These are phyloP conservation scores for Fomitopsis serialis DNA, from an alignment of 768 basidiomycete species.

Conservation along the genomic window DNA sequence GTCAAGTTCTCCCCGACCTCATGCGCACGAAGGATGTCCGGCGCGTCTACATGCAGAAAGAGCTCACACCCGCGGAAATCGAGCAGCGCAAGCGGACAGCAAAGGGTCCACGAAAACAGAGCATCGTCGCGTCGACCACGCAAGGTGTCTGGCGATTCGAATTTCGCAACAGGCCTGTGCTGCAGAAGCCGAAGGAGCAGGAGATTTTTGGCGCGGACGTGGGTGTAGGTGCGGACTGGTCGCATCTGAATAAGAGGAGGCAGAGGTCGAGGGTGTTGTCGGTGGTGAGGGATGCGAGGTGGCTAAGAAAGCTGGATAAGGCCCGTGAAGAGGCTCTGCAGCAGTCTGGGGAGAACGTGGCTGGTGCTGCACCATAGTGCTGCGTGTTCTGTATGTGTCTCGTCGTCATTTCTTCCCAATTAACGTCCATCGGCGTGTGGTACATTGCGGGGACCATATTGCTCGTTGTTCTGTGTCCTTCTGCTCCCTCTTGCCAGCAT, in stretches of 20 bases:
- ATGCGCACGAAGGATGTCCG: slow-evolving; percentile 36
- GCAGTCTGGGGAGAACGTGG: background rate
- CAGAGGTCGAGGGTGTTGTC: slow-evolving; percentile 40
- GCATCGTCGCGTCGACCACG: slow-evolving; percentile 15
- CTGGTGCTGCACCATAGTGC: background rate
- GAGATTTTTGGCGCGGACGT: slow-evolving; percentile 32
- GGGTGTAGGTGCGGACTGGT: slow-evolving; percentile 45
- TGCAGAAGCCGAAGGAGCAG: slow-evolving; percentile 3
- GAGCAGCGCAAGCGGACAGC: slow-evolving; percentile 12
- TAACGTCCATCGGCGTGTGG: too few species aligned
- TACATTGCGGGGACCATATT: too few species aligned
- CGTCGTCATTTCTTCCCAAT: too few species aligned
- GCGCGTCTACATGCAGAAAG: slow-evolving; percentile 32
- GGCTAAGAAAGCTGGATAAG: slow-evolving; percentile 30
- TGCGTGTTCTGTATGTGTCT: background rate
- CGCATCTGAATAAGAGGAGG: slow-evolving; percentile 53
- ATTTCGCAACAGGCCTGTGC: background rate
- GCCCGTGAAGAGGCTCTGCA: slow-evolving; percentile 14
- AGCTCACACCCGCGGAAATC: slow-evolving; percentile 23
- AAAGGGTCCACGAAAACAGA: slow-evolving; percentile 18
- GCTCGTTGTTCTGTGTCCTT: too few species aligned
- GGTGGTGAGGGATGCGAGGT: slow-evolving; percentile 37
- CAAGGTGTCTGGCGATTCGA: slow-evolving; percentile 40
- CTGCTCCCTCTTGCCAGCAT: too few species aligned
- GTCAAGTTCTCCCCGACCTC: slow-evolving; percentile 42